Conservation (phyloP, 2,329 filamentous ascomycete species). For the Dactylella cylindrospora region DNA sequence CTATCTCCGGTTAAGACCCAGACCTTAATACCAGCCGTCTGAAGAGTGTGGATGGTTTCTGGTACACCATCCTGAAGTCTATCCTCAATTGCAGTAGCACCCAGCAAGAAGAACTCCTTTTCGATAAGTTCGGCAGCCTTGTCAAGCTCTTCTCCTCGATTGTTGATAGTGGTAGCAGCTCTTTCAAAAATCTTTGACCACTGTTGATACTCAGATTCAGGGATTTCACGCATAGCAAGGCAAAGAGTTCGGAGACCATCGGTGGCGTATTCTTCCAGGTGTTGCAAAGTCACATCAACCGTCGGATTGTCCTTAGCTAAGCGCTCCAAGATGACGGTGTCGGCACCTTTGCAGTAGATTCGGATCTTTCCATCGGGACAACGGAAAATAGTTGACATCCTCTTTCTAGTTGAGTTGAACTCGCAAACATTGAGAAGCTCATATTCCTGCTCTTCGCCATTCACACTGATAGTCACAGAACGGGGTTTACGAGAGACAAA, state of each 20-base stretch:
- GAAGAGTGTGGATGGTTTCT: conserved; percentile 95
- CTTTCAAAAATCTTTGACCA: conserved; percentile 86
- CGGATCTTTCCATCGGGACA: conserved; percentile 94
- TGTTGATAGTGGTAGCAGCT: conserved; percentile 87
- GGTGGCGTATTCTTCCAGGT: conserved; percentile 97
- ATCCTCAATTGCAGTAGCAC: conserved; percentile 96
- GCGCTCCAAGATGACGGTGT: conserved; percentile 94
- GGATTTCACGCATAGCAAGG: conserved; percentile 87
- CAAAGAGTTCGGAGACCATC: conserved; percentile 94
- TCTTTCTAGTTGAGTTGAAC: conserved; percentile 95
- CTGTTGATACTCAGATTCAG: conserved; percentile 82
- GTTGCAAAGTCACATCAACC: conserved; percentile 84
- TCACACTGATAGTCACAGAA: conserved; percentile 78
- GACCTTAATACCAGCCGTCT: conserved; percentile 95
- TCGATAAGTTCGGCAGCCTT: conserved; percentile 97
- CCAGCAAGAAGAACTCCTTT: conserved; percentile 83
- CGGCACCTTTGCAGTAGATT: conserved; percentile 92
- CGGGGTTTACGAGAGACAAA: conserved; percentile 89
- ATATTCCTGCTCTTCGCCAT: conserved; percentile 74
- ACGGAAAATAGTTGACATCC: conserved; percentile 96
- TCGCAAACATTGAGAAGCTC: conserved; percentile 95
- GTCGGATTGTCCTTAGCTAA: conserved; percentile 74
- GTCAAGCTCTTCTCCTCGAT: conserved; percentile 89
- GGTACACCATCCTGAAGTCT: conserved; percentile 94
- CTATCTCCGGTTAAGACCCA: conserved; percentile 98